Evolutionary conservation across 805 yeast species (phyloP).

Genomic region (Schizosaccharomyces pombe): DNA sequence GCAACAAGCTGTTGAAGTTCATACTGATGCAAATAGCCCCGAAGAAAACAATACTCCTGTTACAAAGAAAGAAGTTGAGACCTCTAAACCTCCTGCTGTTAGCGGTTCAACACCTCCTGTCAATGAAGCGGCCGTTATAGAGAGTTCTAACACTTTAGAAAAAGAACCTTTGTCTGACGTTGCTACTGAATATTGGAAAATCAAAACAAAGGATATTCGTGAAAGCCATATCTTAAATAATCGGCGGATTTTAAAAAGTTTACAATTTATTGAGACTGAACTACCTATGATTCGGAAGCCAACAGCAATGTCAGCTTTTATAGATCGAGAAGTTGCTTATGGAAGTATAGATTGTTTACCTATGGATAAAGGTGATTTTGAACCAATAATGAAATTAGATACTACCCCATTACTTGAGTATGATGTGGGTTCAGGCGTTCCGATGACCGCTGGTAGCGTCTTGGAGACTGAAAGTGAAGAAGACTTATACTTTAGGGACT

Average conservation of each 20-base stretch:
- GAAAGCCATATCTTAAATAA: background rate
- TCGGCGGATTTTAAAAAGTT: background rate
- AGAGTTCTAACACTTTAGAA: no score
- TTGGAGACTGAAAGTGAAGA: background rate
- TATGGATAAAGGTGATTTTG: no score
- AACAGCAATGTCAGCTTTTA: background rate
- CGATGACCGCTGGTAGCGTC: background rate
- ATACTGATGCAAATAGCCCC: background rate
- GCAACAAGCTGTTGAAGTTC: conserved; percentile 4
- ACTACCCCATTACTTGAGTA: background rate
- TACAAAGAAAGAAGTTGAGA: background rate
- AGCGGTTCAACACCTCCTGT: no score
- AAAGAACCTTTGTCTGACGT: background rate
- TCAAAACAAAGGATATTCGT: background rate
- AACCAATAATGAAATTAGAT: no score
- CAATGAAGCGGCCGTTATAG: no score
- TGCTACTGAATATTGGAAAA: background rate
- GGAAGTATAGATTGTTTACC: no score
- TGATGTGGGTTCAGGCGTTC: background rate
- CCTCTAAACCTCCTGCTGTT: no score
- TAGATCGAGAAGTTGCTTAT: background rate
- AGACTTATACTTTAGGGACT: background rate
- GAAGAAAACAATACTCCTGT: background rate
- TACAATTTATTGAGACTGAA: background rate
- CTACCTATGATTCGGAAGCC: background rate